Evolutionary conservation across 768 basidiomycete genomes (phyloP).

Genomic region (Mycena pura): DNA sequence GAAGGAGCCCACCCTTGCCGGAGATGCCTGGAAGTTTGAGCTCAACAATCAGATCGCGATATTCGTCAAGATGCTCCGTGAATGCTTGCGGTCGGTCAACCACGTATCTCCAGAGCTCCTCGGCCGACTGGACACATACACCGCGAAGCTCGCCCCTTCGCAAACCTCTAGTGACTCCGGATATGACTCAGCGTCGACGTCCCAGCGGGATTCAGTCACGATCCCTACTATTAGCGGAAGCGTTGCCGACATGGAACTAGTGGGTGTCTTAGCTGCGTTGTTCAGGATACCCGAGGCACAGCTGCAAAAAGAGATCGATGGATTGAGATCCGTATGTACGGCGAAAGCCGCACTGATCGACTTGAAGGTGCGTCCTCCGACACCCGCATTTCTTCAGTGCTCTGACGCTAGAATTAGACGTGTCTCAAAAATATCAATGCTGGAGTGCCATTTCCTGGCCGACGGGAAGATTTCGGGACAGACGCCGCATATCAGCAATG

Average conservation of each 20-base stretch:
- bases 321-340: constrained; percentile 66
- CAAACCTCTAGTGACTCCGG: constrained; percentile 66
- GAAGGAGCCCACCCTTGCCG: constrained; percentile 85
- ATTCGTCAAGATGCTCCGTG: constrained; percentile 87
- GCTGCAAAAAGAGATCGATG: constrained; percentile 77
- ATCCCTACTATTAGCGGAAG: constrained; percentile 47
- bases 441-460: constrained; percentile 82
- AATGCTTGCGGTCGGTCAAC: constrained; percentile 73
- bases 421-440: constrained; percentile 92
- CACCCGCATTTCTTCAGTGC: constrained; percentile 8
- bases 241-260: constrained; percentile 81
- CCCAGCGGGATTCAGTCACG: constrained; percentile 59
- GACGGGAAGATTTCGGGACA: constrained; percentile 84
- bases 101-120: constrained; percentile 87
- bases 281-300: constrained; percentile 78
- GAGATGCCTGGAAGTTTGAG: constrained; percentile 92
- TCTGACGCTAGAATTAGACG: constrained; percentile 53
- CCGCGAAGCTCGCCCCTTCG: constrained; percentile 76
- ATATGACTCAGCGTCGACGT: constrained; percentile 67
- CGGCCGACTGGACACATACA: constrained; percentile 83
- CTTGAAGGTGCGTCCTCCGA: constrained; percentile 66
- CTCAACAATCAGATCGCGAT: constrained; percentile 90
- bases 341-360: constrained; percentile 90
- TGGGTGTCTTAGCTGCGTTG: constrained; percentile 67
- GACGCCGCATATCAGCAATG: constrained; percentile 87